These are phyloP conservation scores for Pseudogymnoascus sp. DNA, from an alignment of 2,329 filamentous ascomycete species.

Conservation along the genomic window DNA sequence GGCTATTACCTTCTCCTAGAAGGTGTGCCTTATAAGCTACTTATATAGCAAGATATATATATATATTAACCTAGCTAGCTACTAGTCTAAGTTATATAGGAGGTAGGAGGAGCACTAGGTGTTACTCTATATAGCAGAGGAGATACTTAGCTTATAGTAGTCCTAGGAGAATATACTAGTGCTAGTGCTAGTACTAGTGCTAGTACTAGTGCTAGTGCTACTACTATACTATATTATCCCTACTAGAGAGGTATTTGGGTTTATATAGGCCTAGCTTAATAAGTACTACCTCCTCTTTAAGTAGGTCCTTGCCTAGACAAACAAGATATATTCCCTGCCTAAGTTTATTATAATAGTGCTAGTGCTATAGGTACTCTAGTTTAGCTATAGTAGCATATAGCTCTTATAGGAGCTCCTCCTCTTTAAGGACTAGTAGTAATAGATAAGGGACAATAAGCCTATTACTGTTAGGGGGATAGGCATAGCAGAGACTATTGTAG, in stretches of 20 bases:
- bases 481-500: not conserved
- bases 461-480: not conserved
- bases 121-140: not conserved
- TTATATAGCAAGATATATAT: not conserved
- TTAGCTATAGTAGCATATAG: not conserved
- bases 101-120: not conserved
- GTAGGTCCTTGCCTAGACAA: not conserved
- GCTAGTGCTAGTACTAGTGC: no score
- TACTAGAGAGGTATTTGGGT: not conserved
- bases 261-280: not conserved
- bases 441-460: no score
- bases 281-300: not conserved
- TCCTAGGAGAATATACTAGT: no score
- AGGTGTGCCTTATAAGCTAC: not conserved
- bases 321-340: not conserved
- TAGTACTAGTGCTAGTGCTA: not conserved
- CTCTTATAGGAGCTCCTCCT: not conserved
- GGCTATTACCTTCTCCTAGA: not conserved
- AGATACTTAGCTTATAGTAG: no score
- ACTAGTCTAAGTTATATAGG: not conserved
- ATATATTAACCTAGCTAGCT: not conserved
- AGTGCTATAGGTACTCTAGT: not conserved
- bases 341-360: not conserved
- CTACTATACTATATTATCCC: not conserved
- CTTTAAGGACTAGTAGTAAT: not conserved